phyloP scores from a whole-genome alignment of 331 rosid genomes.

The Saraca asoca region DNA sequence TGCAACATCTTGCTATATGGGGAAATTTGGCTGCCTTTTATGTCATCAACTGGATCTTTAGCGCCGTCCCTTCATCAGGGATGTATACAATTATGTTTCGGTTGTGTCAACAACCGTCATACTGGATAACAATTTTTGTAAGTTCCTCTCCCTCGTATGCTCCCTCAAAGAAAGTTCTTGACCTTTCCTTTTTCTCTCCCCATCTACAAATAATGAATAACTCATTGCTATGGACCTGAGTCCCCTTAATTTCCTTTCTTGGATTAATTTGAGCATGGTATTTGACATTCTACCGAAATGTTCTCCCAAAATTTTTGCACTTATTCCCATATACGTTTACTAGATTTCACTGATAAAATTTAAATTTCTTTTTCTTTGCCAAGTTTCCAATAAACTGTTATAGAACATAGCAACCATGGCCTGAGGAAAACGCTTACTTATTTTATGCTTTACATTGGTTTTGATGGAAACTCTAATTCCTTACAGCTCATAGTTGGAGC shows the following conservation, averaged over 20 bases:
- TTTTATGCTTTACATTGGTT: not conserved
- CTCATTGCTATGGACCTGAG: not conserved
- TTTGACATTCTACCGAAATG: conserved; percentile 9
- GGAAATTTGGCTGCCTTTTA: conserved; percentile 83
- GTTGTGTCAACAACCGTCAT: conserved; percentile 76
- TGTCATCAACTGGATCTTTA: conserved; percentile 76
- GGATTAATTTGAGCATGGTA: not conserved
- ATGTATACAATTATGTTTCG: conserved; percentile 91
- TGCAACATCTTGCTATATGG: conserved; percentile 87
- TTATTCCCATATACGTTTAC: no score
- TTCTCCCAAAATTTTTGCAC: not conserved
- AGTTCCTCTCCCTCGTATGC: conserved; percentile 39
- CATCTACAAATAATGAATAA: not conserved
- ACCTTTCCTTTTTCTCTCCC: not conserved
- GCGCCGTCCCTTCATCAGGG: conserved; percentile 87
- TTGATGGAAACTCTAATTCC: conserved; percentile 18
- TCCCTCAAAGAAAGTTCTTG: not conserved
- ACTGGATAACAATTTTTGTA: conserved; percentile 79
- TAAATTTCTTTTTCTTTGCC: no score
- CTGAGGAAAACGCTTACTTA: no score
- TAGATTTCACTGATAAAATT: no score
- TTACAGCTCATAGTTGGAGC: conserved; percentile 76
- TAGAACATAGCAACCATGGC: no score
- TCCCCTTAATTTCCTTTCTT: no score
- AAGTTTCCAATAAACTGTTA: no score